Conservation (phyloP, 768 basidiomycete species). For the Lanmaoa rubissima region DNA sequence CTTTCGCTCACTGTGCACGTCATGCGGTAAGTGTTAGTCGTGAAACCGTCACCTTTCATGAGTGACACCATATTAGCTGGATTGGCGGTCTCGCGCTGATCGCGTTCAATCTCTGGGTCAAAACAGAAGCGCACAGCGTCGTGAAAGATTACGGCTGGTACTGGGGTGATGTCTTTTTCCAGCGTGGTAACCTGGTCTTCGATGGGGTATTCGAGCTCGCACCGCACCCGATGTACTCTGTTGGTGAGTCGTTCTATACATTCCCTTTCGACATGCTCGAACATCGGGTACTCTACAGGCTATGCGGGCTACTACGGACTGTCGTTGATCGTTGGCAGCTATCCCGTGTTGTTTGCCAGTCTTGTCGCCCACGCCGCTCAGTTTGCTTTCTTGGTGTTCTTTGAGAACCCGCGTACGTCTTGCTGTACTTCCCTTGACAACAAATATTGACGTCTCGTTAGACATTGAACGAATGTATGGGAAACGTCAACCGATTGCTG, state of each 20-base stretch:
- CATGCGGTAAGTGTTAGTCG: conserved; percentile 56
- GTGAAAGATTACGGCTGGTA: conserved; percentile 99
- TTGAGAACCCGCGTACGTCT: conserved; percentile 93
- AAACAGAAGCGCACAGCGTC: conserved; percentile 94
- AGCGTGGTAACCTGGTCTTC: conserved; percentile 90
- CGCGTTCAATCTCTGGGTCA: conserved; percentile 97
- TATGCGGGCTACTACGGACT: conserved; percentile 98
- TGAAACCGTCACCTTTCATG: neutral
- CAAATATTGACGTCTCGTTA: conserved; percentile 28
- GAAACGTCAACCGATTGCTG: conserved; percentile 84
- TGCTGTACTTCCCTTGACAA: neutral
- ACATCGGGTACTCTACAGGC: conserved; percentile 41
- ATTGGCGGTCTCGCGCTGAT: conserved; percentile 81
- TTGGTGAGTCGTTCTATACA: conserved; percentile 42
- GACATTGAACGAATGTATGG: conserved; percentile 96
- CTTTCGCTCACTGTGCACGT: conserved; percentile 73
- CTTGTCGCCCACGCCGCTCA: conserved; percentile 95
- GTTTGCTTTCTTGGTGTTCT: conserved; percentile 92
- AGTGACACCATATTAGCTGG: conserved; percentile 57
- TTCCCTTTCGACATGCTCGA: neutral
- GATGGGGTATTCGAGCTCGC: conserved; percentile 97
- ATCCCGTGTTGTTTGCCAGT: conserved; percentile 88
- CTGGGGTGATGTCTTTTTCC: conserved; percentile 93
- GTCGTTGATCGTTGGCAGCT: conserved; percentile 86
- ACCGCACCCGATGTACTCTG: conserved; percentile 95